Evolutionary conservation across 805 yeast genomes (phyloP), one percentile per base, ranked within the genome.

Genomic region (Candida yuanshanica): DNA sequence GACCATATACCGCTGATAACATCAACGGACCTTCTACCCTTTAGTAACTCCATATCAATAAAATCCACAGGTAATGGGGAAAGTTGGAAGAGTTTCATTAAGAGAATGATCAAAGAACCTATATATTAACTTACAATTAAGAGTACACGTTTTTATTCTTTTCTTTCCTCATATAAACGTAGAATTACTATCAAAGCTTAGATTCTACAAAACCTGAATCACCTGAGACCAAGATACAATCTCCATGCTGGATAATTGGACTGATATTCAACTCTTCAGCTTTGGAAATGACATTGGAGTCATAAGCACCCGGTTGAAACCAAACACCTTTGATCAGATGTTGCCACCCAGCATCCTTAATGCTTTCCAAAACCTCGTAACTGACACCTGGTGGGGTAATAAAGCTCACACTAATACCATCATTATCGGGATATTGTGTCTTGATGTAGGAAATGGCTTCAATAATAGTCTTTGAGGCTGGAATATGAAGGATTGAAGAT

Each of bases 241-340:
- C 79, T 16, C 78, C 85, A 51, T 74, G 70, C 11, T 60, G 65
- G 29, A 72, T 66, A 4, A 71, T 64, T 10, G 49, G 53, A 2
- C 63, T 60, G 5, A 66, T 59, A 1, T 51, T 51, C 11, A 59
- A 49, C 3, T 62, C 65, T n/a, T 57, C 38, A 1, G 73, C 70
- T 25, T 60, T 60, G 1, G 70, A 63, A 14, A 82, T 64, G 4
- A 74, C 75, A 11, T 65, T 69, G 3, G 56, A 53, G 51, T 82
- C 79, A 49, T 75, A 84, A 18, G 88, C 74, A 0, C 95, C 95
- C 0, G 95, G 95, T 55, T 86, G 95, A 49, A 83, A 79, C 95
- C 95, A 87, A 13, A 84, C 63, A 1, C 81, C 78, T 50, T 72
- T 73, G 13, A 83, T 62, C 0, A 62, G 42, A 2, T 49, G 43